A percentile compares a stretch with the other conserved stretches of the same genome.
Conservation (phyloP, 768 basidiomycete genomes). For the Russula abietina region DNA sequence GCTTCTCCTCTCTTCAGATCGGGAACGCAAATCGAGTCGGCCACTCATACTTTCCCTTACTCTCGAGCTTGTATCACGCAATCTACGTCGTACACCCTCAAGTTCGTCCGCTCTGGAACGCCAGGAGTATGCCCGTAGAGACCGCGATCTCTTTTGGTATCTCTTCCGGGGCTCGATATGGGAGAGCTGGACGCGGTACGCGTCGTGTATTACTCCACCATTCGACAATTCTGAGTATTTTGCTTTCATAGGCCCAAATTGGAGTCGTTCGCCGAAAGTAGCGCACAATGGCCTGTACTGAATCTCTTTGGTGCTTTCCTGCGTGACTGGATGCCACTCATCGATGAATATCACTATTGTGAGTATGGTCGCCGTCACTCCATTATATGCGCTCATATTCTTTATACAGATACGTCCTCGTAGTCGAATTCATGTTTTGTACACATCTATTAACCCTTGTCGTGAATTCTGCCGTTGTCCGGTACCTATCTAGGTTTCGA, state of each 20-base stretch:
- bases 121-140: constrained; percentile 74
- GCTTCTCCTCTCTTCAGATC: constrained; percentile 38
- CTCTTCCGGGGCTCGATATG: constrained; percentile 82
- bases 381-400: neutral
- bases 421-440: constrained; percentile 2
- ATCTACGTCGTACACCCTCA: constrained; percentile 61
- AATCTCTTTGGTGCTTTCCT: constrained; percentile 64
- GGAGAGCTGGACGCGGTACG: constrained; percentile 67
- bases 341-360: constrained; percentile 92
- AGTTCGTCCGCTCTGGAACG: constrained; percentile 60
- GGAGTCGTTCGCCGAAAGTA: constrained; percentile 51
- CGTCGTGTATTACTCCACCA: constrained; percentile 1
- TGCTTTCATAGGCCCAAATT: constrained; percentile 57
- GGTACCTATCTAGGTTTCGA: neutral
- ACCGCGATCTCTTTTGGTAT: constrained; percentile 79
- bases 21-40: constrained; percentile 41
- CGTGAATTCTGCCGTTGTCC: constrained; percentile 9
- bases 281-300: constrained; percentile 54
- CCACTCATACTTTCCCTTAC: constrained; percentile 59
- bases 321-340: constrained; percentile 83
- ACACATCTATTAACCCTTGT: neutral
- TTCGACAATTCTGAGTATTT: constrained; percentile 6
- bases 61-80: constrained; percentile 70
- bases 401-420: constrained; percentile 21
- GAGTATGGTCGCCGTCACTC: constrained; percentile 31